phyloP scores from a whole-genome alignment of 2,329 filamentous ascomycete species.

The Cladosporium halotolerans region DNA sequence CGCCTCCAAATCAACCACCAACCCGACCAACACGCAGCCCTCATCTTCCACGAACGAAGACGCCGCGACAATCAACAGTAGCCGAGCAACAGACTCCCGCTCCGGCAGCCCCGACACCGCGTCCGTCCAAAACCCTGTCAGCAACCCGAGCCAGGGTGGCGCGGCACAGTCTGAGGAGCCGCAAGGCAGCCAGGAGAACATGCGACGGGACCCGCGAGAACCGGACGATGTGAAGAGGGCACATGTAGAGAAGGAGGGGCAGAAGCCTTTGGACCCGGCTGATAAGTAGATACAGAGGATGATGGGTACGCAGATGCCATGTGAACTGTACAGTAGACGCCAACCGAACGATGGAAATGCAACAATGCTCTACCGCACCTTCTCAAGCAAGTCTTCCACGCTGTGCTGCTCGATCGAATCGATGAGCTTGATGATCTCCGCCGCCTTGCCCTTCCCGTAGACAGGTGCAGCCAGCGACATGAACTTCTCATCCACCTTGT shows the following conservation, averaged over 20 bases:
- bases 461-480: constrained; percentile 19
- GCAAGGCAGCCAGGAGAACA: constrained; percentile 12
- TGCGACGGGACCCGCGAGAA: constrained; percentile 18
- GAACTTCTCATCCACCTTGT: constrained; percentile 28
- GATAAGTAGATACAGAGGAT: constrained; percentile 6
- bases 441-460: constrained; percentile 19
- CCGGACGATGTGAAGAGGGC: constrained; percentile 18
- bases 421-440: constrained; percentile 19
- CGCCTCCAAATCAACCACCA: constrained; percentile 1
- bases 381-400: constrained; percentile 16
- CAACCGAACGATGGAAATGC: background rate
- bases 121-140: background rate
- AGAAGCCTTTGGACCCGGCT: constrained; percentile 19
- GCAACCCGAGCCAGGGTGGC: constrained; percentile 1
- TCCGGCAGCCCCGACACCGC: constrained; percentile 5
- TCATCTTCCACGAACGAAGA: background rate
- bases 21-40: background rate
- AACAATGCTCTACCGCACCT: constrained; percentile 13
- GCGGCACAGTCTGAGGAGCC: constrained; percentile 3
- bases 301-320: background rate
- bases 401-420: constrained; percentile 19
- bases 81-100: constrained; percentile 4
- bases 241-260: constrained; percentile 18
- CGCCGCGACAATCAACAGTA: background rate
- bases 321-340: background rate